Evolutionary conservation across 1,284 basidiomycete genomes (phyloP), one percentile per base, ranked within the genome.

Genomic region (Amylostereum chailletii): DNA sequence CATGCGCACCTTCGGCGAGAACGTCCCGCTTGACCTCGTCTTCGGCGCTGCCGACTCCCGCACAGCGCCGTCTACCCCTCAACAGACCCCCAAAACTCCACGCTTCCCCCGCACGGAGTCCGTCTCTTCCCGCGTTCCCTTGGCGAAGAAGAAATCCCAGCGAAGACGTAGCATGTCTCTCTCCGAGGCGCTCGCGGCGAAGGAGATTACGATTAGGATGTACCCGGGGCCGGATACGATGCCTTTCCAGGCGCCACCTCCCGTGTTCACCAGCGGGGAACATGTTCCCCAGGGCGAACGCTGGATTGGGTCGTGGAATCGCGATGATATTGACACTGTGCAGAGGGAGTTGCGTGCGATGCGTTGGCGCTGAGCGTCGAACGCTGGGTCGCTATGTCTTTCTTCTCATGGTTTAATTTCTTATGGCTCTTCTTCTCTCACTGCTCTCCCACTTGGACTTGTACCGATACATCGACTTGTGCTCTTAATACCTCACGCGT

Each of bases 11-110:
- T 62, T 79, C 2, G 78, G 78, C 5, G 76, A 77, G 62, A 74
- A 74, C 55, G 66, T 79, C 29, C 77, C 78, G 2, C 64, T 68
- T 3, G 75, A 78, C 58, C 69, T 79, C 48, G 70, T 79, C 44
- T 75, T 76, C 53, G 39, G n/a, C 19, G 5, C 33, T n/a, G 11
- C 36, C 42, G 11, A 10, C 19, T 19, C 19, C 19, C 19, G 19
- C 19, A 19, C 19, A 19, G 19, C 19, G 19, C 19, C 19, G 19
- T 19, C 19, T 19, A 19, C 19, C 19, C 19, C 19, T 19, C 19
- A 19, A 19, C 19, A 19, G 19, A 19, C 19, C 19, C 19, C 19
- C 19, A 19, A 19, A 19, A 19, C 19, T 19, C 19, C 19, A 19
- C 19, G 19, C 19, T 19, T 19, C 19, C 19, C 19, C 19, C 19